Evolutionary conservation across 768 basidiomycete genomes (phyloP), one percentile per base, ranked within the genome.

Genomic region (Collybia sordida): DNA sequence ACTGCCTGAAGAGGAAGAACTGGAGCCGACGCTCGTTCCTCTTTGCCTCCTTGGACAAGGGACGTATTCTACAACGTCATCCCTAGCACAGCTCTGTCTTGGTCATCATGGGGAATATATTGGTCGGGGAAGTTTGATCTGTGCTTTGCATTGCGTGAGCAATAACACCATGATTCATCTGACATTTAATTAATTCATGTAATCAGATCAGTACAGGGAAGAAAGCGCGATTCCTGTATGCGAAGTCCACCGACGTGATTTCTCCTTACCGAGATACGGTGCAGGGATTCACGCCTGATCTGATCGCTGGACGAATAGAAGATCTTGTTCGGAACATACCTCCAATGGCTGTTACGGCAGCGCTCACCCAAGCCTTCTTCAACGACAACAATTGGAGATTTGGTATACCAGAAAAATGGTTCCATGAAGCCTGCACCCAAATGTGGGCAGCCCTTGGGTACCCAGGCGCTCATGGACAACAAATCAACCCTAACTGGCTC

Each of bases 401-500:
- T 45, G 77, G 78, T 9, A 71, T 81, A 22, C 75, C 78, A 5
- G 72, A 78, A 55, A 57, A 64, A 18, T 80, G 77, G 77, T 78
- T 81, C 57, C 66, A 62, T 34, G 52, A 61, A n/a, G 65, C 72
- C 2, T 73, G 70, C 44, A 52, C 62, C 21, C 68, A 69, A 42
- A 81, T 79, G 79, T 80, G 75, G 78, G 60, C 52, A n/a, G 65
- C 65, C 27, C 47, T 80, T 18, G 67, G 70, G 34, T 62, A 68
- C 42, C 58, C 60, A 19, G 56, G 55, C 46, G 55, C 55, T n/a
- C 60, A 56, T 21, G 64, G 61, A 50, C 59, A 70, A 18, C 69
- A 73, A 42, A 65, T 79, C 57, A 81, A 80, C 53, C 66, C 74
- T 15, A 71, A 79, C 58, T 81, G 78, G 77, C 59, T 81, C 14